Evolutionary conservation across 2,329 filamentous ascomycete genomes (phyloP), one percentile per base, ranked within the genome.

Genomic region (Pseudovirgaria hyperparasitica): DNA sequence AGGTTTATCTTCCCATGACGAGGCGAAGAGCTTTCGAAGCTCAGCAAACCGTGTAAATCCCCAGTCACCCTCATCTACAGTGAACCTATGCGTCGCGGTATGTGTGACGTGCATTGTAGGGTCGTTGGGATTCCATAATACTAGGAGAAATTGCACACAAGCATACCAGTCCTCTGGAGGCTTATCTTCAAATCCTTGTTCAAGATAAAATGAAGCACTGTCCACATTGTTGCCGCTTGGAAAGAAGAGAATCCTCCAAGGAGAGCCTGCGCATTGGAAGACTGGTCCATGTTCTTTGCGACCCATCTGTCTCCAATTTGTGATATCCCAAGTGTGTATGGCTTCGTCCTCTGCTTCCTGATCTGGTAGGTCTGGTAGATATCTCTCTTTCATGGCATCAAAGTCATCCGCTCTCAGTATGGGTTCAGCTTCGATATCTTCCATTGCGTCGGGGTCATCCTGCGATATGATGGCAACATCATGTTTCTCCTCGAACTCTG

Each of bases 21-120:
- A 63, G 34, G 76, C 77, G 48, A 94, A 92, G 52, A 96, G 77
- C 45, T 75, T 78, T 28, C 84, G 70, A 26, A 92, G 68, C 52
- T 96, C 90, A 9, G 85, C 75, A 48, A 96, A 98, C 30, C 87
- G 67, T n/a, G 90, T 98, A 53, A 98, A 98, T 2, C 90, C 90
- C 90, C 90, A 98, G 46, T 98, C 90, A 14, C 84, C 85, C 55
- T 98, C 90, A 22, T 96, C 90, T 37, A 81, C 82, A 4, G 85
- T 96, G 55, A 96, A 98, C 32, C 90, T 79, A 51, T 98, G 90
- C 42, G 86, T 84, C n/a, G 90, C 90, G 22, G 65, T 67, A 43
- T 93, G 80, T 26, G 67, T 67, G 20, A 69, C 56, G 52, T 79
- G 84, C 42, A 94, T 70, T 36, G 74, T 75, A n/a, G 90, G 87